A percentile compares a stretch with the other conserved stretches of the same genome.
Evolutionary conservation across 2,329 filamentous ascomycete genomes (phyloP).

Genomic region (Penicillium sclerotigenum): DNA sequence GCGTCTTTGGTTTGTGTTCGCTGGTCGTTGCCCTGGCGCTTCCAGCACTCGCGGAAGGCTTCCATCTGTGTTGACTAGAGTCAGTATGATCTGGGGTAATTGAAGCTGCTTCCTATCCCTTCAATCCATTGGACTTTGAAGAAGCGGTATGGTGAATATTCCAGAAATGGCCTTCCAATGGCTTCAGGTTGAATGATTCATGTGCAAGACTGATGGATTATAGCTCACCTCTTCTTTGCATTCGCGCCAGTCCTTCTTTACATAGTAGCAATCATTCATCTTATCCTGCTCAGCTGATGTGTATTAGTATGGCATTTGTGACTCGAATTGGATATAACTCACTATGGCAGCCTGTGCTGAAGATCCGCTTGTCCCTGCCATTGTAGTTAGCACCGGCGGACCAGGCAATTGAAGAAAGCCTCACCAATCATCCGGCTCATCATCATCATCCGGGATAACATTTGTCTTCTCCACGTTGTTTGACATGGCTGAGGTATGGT

Average conservation of each 20-base stretch:
- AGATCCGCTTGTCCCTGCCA: constrained; percentile 91
- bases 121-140: background rate
- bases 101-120: too few species aligned
- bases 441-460: constrained; percentile 59
- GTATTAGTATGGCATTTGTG: constrained; percentile 7
- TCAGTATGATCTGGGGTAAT: background rate
- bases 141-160: background rate
- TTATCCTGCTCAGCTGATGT: constrained; percentile 74
- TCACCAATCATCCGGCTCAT: constrained; percentile 95
- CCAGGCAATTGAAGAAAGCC: constrained; percentile 21
- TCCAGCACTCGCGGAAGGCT: constrained; percentile 86
- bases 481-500: constrained; percentile 48
- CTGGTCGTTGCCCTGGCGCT: constrained; percentile 78
- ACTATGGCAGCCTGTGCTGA: constrained; percentile 93
- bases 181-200: background rate
- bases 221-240: constrained; percentile 79
- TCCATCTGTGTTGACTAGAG: constrained; percentile 65
- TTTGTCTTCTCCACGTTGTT: constrained; percentile 51
- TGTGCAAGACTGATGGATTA: constrained; percentile 12
- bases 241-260: constrained; percentile 90
- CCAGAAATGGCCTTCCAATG: background rate
- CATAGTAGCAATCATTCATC: constrained; percentile 93
- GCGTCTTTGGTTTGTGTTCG: constrained; percentile 74
- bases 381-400: constrained; percentile 21
- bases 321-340: constrained; percentile 24